Conservation (phyloP, 345 rosid species). For the Xanthoceras sorbifolium region DNA sequence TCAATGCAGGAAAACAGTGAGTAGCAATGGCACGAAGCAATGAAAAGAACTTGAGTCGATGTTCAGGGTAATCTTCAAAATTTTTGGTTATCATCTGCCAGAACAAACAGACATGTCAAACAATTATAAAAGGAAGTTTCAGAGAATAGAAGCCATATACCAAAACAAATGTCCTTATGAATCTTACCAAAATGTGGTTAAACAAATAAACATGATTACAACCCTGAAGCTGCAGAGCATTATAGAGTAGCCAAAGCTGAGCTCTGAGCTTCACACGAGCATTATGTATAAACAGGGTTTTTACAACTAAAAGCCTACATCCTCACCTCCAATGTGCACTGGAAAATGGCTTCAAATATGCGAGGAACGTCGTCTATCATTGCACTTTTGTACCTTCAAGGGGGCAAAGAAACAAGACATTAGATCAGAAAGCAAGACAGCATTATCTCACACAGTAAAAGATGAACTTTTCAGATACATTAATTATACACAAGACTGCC, state of each 20-base stretch:
- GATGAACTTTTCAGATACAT: not conserved
- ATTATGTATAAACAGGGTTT: not conserved
- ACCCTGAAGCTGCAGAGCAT: not conserved
- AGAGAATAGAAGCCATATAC: too few relatives aligned
- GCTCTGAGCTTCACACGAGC: not conserved
- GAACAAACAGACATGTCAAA: conserved; percentile 16
- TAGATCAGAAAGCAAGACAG: not conserved
- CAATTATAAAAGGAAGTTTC: not conserved
- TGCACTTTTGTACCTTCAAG: conserved; percentile 78
- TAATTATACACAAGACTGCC: not conserved
- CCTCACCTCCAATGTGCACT: conserved; percentile 95
- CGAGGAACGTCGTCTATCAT: conserved; percentile 98
- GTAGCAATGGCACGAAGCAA: conserved; percentile 97
- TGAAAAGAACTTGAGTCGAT: conserved; percentile 96
- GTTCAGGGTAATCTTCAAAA: conserved; percentile 99
- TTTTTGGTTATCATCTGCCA: conserved; percentile 98
- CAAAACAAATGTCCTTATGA: not conserved
- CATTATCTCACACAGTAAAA: not conserved
- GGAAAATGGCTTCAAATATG: conserved; percentile 98
- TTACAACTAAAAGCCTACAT: not conserved
- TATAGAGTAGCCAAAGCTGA: not conserved
- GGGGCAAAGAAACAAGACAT: not conserved
- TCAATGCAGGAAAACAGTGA: conserved; percentile 90
- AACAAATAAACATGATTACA: not conserved
- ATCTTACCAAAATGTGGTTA: not conserved